A percentile compares a stretch with the other conserved stretches of the same genome.
Conservation (phyloP, 2,329 filamentous ascomycete species). For the Neofusicoccum laricinum region DNA sequence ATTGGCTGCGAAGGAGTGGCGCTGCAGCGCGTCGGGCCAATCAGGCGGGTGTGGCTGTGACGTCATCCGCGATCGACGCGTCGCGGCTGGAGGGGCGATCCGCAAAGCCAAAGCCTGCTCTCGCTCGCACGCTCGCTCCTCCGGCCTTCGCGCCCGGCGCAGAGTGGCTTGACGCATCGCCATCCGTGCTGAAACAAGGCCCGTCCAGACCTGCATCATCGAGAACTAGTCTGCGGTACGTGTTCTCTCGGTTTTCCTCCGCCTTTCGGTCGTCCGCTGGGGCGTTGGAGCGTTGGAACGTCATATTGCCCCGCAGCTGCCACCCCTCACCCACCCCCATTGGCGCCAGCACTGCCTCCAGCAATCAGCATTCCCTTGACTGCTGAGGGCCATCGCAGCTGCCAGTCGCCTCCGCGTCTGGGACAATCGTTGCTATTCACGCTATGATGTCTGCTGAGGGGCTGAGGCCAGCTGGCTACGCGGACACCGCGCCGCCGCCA, state of each 20-base stretch:
- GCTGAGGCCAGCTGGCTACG: neutral
- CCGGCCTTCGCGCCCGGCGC: neutral
- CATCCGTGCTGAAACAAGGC: neutral
- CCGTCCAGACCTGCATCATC: neutral
- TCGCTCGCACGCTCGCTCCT: neutral
- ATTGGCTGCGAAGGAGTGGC: neutral
- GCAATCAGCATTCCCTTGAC: neutral
- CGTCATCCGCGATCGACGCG: neutral
- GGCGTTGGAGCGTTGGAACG: neutral
- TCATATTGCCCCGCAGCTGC: conserved; percentile 4
- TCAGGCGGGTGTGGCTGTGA: neutral
- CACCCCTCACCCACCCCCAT: neutral
- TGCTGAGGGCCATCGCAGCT: neutral
- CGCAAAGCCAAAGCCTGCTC: neutral
- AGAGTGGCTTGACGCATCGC: conserved; percentile 6
- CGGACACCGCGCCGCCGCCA: neutral
- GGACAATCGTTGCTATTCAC: neutral
- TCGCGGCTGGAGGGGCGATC: neutral
- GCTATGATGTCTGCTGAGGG: neutral
- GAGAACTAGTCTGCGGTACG: neutral
- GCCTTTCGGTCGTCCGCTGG: too few relatives aligned
- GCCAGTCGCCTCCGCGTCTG: neutral
- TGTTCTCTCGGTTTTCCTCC: neutral
- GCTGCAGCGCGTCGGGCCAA: neutral
- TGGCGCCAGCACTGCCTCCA: neutral